Percentiles rank a stretch among this genome's conserved stretches.
These are phyloP conservation scores for Elaeis oleifera DNA, from an alignment of 202 grass and related monocot species.

Conservation along the genomic window DNA sequence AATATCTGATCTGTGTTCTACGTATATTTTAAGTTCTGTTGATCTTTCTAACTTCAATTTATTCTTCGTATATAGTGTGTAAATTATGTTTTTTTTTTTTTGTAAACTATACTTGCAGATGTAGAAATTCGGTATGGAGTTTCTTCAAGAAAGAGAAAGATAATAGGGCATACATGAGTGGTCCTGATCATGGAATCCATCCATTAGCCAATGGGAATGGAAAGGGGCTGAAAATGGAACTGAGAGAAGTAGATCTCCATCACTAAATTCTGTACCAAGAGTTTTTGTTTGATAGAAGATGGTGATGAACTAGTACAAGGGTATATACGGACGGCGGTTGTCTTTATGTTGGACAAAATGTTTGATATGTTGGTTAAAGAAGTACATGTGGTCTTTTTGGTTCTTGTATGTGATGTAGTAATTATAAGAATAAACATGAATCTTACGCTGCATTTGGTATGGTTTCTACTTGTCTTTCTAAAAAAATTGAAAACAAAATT, in stretches of 20 bases:
- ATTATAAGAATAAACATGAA: no score
- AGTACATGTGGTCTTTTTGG: no score
- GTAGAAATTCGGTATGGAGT: slow-evolving; percentile 58
- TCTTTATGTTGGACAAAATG: no score
- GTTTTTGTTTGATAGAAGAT: background rate
- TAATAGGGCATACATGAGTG: slow-evolving; percentile 61
- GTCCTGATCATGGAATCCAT: slow-evolving; percentile 69
- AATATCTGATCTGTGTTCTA: no score
- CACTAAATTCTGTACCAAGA: slow-evolving; percentile 19
- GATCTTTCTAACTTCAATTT: background rate
- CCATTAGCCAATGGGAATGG: slow-evolving; percentile 72
- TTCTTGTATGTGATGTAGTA: no score
- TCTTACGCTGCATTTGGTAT: no score
- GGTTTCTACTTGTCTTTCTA: no score
- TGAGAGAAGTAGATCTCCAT: slow-evolving; percentile 53
- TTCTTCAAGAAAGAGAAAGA: slow-evolving; percentile 59
- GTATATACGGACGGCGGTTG: no score
- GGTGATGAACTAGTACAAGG: no score
- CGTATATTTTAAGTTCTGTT: background rate
- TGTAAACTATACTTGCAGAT: slow-evolving; percentile 27
- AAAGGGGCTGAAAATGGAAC: slow-evolving; percentile 48
- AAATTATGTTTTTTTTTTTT: background rate
- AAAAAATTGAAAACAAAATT: no score
- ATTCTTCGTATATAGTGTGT: background rate
- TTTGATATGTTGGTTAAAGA: no score